Evolutionary conservation across 495 filamentous ascomycete genomes (phyloP), one percentile per base, ranked within the genome.

Genomic region (Aspergillus indologenus): DNA sequence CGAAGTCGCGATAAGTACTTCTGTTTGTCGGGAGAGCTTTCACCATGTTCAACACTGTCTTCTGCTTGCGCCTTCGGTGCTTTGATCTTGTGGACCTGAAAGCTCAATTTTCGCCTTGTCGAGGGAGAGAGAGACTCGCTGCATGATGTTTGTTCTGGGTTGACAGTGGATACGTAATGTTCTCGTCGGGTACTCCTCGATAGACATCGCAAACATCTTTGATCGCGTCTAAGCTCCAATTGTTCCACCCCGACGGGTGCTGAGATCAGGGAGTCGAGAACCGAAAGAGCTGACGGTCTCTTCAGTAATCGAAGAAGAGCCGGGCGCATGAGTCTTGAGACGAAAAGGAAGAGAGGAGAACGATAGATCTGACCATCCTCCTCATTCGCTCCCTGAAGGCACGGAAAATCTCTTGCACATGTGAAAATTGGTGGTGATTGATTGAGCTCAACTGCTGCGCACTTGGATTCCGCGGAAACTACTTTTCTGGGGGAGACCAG

Each of bases 231-330:
- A 15, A 59, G 60, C 5, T 68, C 67, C 52, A 79, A 60, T 51
- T 73, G 71, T 29, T 74, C 74, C 40, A 79, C 71, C 56, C 72
- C 71, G 48, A 67, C 62, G n/a, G 70, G 71, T 34, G 63, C 67
- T 34, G 71, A 71, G 47, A 75, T 61, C 23, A 83, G 64, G 50
- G 64, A 69, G 61, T 76, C 65, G 57, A 83, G 71, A 49, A 81
- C 68, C 54, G 79, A 76, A 65, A 83, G 65, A 65, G 78, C 71
- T 57, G 77, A 77, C 57, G 79, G 79, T 75, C 79, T 76, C 71
- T 75, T 75, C 70, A 82, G 68, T 55, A 83, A 68, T 74, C 79
- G 75, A 71, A 79, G 74, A 68, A 82, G 68, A 70, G 79, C 78
- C 70, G 79, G 79, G 63, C 79, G 76, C 80, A 83, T 83, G 60